Percentiles rank a stretch among this genome's conserved stretches.
These are phyloP conservation scores for Paralagenidium karlingii DNA, from an alignment of 352 stramenopile genomes.

Conservation along the genomic window DNA sequence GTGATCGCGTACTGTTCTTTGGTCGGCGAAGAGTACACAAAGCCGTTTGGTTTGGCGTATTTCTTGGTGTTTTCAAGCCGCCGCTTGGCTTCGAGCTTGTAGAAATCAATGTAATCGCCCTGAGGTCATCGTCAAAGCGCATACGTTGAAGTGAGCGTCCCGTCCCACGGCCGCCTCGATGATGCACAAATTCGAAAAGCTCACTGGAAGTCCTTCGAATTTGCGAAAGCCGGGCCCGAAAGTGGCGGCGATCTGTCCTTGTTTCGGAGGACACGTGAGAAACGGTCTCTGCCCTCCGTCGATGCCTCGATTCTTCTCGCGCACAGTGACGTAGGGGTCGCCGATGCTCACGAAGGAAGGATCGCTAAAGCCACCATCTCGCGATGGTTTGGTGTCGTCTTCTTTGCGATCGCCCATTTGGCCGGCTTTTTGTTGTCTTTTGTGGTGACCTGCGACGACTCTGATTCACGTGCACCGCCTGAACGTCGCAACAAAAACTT, in stretches of 20 bases:
- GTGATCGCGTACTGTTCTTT: conserved; percentile 34
- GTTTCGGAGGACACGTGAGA: conserved; percentile 57
- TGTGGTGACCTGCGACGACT: too few relatives aligned
- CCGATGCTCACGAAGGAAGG: conserved; percentile 50
- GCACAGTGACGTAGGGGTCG: conserved; percentile 32
- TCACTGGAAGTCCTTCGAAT: conserved; percentile 30
- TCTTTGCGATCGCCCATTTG: too few relatives aligned
- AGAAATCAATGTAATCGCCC: conserved; percentile 49
- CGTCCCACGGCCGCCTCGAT: too few relatives aligned
- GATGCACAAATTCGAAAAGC: too few relatives aligned
- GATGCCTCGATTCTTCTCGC: conserved; percentile 33
- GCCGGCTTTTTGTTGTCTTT: too few relatives aligned
- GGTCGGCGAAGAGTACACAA: conserved; percentile 39
- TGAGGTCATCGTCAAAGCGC: not conserved
- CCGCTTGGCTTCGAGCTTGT: conserved; percentile 52
- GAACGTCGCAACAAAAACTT: too few relatives aligned
- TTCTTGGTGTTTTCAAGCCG: conserved; percentile 60
- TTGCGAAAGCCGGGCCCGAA: conserved; percentile 52
- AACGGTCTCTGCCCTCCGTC: conserved; percentile 54
- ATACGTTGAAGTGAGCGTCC: too few relatives aligned
- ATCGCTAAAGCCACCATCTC: conserved; percentile 66
- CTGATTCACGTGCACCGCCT: too few relatives aligned
- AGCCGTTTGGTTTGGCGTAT: conserved; percentile 57
- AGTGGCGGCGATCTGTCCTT: conserved; percentile 36
- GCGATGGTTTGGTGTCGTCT: conserved; percentile 18